Evolutionary conservation across 192 early-diverging fungal genomes (phyloP).

Genomic region (Backusella luteola): DNA sequence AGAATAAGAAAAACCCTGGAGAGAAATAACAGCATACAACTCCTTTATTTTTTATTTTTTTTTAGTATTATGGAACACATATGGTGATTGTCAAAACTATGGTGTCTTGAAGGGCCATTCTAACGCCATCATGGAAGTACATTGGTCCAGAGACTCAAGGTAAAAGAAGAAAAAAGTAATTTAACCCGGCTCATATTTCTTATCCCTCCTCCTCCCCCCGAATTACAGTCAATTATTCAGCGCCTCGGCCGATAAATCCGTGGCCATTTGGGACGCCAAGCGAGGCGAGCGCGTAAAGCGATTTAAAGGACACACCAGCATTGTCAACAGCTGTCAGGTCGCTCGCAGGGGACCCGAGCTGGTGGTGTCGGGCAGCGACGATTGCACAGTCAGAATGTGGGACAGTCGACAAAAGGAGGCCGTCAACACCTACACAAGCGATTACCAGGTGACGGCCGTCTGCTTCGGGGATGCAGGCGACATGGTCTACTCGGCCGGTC

Average conservation of each 20-base stretch:
- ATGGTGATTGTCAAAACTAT: slow-evolving; percentile 90
- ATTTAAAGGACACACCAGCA: slow-evolving; percentile 74
- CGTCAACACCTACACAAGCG: slow-evolving; percentile 54
- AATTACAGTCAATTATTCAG: slow-evolving; percentile 68
- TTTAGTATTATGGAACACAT: slow-evolving; percentile 90
- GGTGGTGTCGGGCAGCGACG: slow-evolving; percentile 83
- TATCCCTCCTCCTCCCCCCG: background rate
- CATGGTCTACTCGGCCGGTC: slow-evolving; percentile 79
- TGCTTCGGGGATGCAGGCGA: slow-evolving; percentile 75
- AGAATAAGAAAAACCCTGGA: background rate
- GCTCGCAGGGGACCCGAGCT: slow-evolving; percentile 71
- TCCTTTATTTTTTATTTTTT: background rate
- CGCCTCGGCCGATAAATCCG: slow-evolving; percentile 78
- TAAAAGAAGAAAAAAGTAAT: slow-evolving; percentile 15
- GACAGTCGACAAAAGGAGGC: slow-evolving; percentile 67
- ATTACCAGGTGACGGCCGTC: slow-evolving; percentile 75
- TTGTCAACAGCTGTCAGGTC: slow-evolving; percentile 81
- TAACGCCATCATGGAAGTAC: slow-evolving; percentile 81
- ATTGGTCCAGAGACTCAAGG: slow-evolving; percentile 86
- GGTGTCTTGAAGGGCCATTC: slow-evolving; percentile 84
- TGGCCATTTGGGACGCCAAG: slow-evolving; percentile 79
- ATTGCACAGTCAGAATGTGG: slow-evolving; percentile 76
- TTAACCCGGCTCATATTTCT: background rate
- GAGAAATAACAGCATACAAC: background rate
- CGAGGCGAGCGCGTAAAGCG: slow-evolving; percentile 82